Evolutionary conservation across 257 asterid genomes (phyloP).

Genomic region (Lavandula angustifolia): DNA sequence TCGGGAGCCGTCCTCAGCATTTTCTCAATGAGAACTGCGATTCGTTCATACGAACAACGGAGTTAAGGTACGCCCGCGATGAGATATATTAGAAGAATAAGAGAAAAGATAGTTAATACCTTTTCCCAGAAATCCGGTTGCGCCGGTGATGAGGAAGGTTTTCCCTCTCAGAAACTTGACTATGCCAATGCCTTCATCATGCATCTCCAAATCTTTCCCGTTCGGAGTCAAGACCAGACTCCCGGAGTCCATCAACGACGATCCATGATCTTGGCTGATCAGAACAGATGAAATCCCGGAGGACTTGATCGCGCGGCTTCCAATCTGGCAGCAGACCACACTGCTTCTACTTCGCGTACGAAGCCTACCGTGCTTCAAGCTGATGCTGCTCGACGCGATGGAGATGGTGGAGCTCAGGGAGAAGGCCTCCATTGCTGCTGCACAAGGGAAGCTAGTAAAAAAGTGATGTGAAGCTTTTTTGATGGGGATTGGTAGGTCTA

Average conservation of each 20-base stretch:
- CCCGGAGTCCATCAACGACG: constrained; percentile 44
- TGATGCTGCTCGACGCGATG: constrained; percentile 31
- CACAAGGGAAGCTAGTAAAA: constrained; percentile 27
- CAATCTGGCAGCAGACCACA: constrained; percentile 50
- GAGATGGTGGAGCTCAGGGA: constrained; percentile 54
- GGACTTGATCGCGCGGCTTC: constrained; percentile 50
- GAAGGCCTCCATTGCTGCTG: constrained; percentile 63
- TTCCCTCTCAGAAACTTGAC: constrained; percentile 59
- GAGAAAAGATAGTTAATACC: constrained; percentile 38
- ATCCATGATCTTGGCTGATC: constrained; percentile 45
- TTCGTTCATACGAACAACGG: constrained; percentile 19
- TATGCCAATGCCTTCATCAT: constrained; percentile 70
- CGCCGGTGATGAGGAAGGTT: constrained; percentile 65
- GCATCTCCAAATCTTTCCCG: constrained; percentile 56
- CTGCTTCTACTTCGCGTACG: constrained; percentile 29
- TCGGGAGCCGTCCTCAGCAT: constrained; percentile 84
- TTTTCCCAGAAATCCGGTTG: constrained; percentile 78
- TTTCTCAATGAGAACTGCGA: constrained; percentile 86
- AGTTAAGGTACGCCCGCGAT: not conserved
- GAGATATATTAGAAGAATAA: constrained; percentile 1
- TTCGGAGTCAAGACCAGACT: constrained; percentile 54
- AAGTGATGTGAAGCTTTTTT: constrained; percentile 35
- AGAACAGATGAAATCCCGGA: constrained; percentile 58
- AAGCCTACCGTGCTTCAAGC: constrained; percentile 22
- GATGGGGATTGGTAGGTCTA: constrained; percentile 43